Base-by-base conservation (phyloP, 306 rosid species). In the Morella rubra region DNA sequence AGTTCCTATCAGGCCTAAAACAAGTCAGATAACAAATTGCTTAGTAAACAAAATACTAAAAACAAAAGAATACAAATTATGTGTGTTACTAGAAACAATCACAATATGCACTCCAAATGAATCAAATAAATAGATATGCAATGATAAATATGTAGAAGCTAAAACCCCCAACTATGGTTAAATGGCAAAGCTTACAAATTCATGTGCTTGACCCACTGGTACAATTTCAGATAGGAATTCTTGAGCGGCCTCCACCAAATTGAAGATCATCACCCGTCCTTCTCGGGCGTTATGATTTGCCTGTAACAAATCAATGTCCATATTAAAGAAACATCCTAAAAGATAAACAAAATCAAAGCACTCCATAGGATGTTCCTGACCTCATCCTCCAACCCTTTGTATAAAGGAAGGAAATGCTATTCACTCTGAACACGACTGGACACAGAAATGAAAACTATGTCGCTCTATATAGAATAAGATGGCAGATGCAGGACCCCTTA, bases 191-290 rank as follows among this genome's bases (percentile, higher is more conserved):
- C 90, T 87, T 76, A 92, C 98, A 53, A 84, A 78, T 62, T 84
- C 86, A 72, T 76, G 82, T 78, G 89, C 77, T 78, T 86, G 90
- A 65, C 76, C 84, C 81, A 77, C 80, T 24, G 97, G 94, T 24
- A 85, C 93, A 79, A 90, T 85, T 81, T 89, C 90, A 71, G 98
- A 94, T 64, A 94, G 83, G 81, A 94, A 94, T 76, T 94, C 98
- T 84, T 92, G 98, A 73, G 97, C 96, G 72, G 98, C 96, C 91
- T 94, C 97, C 61, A 90, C 98, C 86, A 94, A 84, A 88, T 94
- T 92, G 85, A 89, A 94, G 79, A 94, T 83, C 97, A 92, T 92
- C 54, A 92, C 97, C 44, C 97, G 87, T 76, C 96, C 98, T 78
- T 94, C 98, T 84, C 98, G 84, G 24, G 98, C 90, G 78, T 94